Evolutionary conservation across 495 filamentous ascomycete species (phyloP), one percentile per base, ranked within the genome.

Genomic region (Penicillium arizonense): DNA sequence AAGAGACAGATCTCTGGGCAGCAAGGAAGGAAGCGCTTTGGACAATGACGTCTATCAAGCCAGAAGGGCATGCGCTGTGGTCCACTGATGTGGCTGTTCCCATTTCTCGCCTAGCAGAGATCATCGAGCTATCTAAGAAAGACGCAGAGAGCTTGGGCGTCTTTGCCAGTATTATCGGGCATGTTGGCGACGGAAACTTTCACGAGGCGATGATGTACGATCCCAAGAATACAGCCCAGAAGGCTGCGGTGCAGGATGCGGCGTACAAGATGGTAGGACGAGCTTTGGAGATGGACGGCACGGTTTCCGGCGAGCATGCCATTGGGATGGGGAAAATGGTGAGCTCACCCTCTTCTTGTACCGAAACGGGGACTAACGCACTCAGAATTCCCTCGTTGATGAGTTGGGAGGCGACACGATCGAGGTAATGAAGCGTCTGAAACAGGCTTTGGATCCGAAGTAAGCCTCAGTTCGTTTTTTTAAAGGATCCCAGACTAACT

Each of bases 181-280:
- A 95, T 56, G 84, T 95, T 51, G 90, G 90, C 4, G 89, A 96
- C 65, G 91, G 91, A 8, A 97, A 97, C 67, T 96, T 96, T 69
- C 91, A 96, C 64, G 84, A 89, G 59, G 88, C 84, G 65, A 91
- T 96, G 61, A 83, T 96, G 67, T 96, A 94, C 62, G 84, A 93
- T 61, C 74, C 78, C 21, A 75, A 72, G n/a, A 76, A 90, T 52
- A 79, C 80, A 10, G 82, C 70, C 3, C 88, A 96, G 69, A 73
- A 77, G 30, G 82, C 77, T 11, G 84, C 84, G 35, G 88, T 96
- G 1, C 85, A 94, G 62, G 79, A 75, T 30, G 89, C 88, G 47
- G 89, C 96, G 21, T 81, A 91, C 58, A 86, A 90, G 55, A 95
- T 96, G 91, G 89, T 96, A 16, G 82, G 88, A 57, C 77, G 89